Base-by-base conservation (phyloP, 306 rosid genomes). In the Abrus pulchellus region DNA sequence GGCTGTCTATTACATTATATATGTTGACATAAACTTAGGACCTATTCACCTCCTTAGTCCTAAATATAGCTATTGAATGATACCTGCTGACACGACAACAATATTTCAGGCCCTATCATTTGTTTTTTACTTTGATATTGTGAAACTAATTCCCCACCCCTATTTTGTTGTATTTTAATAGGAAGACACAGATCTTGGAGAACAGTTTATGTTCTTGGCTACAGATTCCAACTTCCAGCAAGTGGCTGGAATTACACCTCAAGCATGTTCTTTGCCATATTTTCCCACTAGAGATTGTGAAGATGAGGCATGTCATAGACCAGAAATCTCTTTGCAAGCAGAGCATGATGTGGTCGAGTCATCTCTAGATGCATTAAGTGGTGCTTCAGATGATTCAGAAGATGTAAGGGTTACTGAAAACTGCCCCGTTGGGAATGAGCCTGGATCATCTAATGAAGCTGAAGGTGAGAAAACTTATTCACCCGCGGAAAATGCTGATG, bases 121-220 rank as follows among this genome's bases (percentile, higher is more conserved):
- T 48, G 33, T 34, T 11, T 72, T 30, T 71, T 14, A 59, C 41
- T 29, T 53, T 30, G 77, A 43, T 56, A 29, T 75, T 36, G 41
- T 52, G 28, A n/a, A 83, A 55, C 68, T 89, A 28, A 87, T 20
- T 7, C 47, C 68, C 33, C 49, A 1, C 13, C 2, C 43, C 10
- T 50, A 38, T 20, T 68, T 36, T 77, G 59, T 69, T 44, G 20
- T 43, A 53, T 68, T 29, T 76, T 82, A 30, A 86, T 78, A 94
- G 98, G 98, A 90, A 74, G 90, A 77, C 10, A 66, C 85, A n/a
- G 93, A 87, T 77, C 84, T 86, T 32, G 89, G 89, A 66, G 98
- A 89, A 66, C 93, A 80, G 33, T 86, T 78, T 69, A 75, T 86
- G 85, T 91, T 80, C 82, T 63, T 89, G 79, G 55, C 91, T 52